Conservation (phyloP, 345 rosid species). For the Murraya koenigii region DNA sequence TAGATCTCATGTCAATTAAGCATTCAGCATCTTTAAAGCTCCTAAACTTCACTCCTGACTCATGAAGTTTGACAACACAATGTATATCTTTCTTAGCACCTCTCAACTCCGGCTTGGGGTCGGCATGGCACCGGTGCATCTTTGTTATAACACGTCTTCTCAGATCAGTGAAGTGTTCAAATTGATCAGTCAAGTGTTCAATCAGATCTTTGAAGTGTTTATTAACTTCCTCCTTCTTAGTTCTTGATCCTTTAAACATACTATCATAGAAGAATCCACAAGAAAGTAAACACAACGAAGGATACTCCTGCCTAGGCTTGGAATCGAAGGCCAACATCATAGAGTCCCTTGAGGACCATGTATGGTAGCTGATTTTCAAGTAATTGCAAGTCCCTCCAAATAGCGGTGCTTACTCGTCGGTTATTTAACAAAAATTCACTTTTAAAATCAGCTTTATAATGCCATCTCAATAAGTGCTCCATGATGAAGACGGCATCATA, state of each 20-base stretch:
- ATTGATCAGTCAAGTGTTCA: no score
- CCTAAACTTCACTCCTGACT: slow-evolving; percentile 18
- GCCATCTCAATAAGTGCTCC: slow-evolving; percentile 9
- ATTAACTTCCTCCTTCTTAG: neutral
- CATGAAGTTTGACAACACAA: slow-evolving; percentile 6
- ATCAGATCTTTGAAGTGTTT: no score
- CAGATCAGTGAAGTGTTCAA: slow-evolving; percentile 11
- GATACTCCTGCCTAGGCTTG: neutral
- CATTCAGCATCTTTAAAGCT: neutral
- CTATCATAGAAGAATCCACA: neutral
- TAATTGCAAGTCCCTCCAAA: slow-evolving; percentile 7
- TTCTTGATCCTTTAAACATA: neutral
- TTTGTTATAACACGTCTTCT: neutral
- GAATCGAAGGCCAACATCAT: neutral
- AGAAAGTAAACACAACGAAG: neutral
- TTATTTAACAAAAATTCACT: neutral
- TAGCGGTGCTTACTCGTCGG: slow-evolving; percentile 3
- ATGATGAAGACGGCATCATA: slow-evolving; percentile 12
- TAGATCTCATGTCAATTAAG: neutral
- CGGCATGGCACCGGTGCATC: neutral
- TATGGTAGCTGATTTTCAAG: slow-evolving; percentile 21
- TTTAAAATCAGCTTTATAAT: neutral
- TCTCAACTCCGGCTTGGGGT: no score
- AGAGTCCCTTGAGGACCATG: neutral
- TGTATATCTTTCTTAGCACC: neutral